Conservation (phyloP, 2,329 filamentous ascomycete species). For the Ascochyta fabae region DNA sequence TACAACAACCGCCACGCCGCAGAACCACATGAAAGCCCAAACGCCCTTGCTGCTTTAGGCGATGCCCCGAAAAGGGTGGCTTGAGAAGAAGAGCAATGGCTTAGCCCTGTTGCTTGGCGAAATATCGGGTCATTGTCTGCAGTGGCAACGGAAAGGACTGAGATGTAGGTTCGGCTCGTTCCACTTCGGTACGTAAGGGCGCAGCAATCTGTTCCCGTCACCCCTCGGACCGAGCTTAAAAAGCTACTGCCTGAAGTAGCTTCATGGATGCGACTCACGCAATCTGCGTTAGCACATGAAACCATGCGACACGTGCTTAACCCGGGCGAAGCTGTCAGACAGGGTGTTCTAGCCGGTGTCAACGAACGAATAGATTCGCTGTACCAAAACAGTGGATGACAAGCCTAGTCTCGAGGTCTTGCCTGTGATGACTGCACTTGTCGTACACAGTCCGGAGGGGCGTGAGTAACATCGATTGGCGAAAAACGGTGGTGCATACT, state of each 20-base stretch:
- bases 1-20: constrained; percentile 31
- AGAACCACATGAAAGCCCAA: constrained; percentile 40
- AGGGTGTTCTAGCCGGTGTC: neutral
- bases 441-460: constrained; percentile 20
- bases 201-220: neutral
- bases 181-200: constrained; percentile 4
- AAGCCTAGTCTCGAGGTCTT: constrained; percentile 20
- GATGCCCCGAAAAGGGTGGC: constrained; percentile 8
- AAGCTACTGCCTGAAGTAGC: neutral
- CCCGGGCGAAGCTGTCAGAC: neutral
- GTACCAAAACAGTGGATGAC: constrained; percentile 1
- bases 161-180: constrained; percentile 6
- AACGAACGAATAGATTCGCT: neutral
- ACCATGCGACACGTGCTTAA: neutral
- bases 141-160: constrained; percentile 1
- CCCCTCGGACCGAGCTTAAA: constrained; percentile 4
- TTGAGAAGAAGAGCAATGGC: neutral
- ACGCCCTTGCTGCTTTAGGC: constrained; percentile 19
- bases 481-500: constrained; percentile 47
- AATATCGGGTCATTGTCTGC: constrained; percentile 8
- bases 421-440: constrained; percentile 13
- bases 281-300: neutral
- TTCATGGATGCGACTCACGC: neutral
- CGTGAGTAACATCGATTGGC: constrained; percentile 31
- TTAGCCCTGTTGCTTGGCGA: constrained; percentile 15